These are phyloP conservation scores for Silene latifolia DNA, from an alignment of 148 eudicot species.

Conservation along the genomic window DNA sequence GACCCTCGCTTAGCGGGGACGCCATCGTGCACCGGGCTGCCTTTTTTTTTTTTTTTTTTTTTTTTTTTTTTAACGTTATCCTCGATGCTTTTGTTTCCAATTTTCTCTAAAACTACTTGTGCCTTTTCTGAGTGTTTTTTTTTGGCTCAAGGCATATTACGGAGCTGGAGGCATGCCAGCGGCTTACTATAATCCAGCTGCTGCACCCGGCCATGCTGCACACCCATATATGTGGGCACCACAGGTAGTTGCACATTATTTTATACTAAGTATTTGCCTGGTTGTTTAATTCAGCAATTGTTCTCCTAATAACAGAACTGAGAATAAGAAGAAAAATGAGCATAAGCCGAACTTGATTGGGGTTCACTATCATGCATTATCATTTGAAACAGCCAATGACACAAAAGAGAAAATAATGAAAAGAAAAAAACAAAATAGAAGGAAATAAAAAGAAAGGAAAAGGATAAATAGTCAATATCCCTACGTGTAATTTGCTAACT, in stretches of 20 bases:
- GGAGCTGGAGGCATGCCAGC: conserved; percentile 49
- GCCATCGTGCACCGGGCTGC: too few species aligned
- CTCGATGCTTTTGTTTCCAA: not conserved
- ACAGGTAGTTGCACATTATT: conserved; percentile 30
- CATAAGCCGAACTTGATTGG: too few species aligned
- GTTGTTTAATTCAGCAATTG: not conserved
- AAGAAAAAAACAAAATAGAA: not conserved
- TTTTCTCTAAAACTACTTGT: not conserved
- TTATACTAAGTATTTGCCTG: not conserved
- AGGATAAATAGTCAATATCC: too few species aligned
- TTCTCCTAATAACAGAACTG: not conserved
- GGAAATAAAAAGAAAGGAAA: too few species aligned
- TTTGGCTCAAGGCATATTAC: conserved; percentile 41
- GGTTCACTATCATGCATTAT: not conserved
- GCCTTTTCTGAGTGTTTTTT: not conserved
- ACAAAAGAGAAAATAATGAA: too few species aligned
- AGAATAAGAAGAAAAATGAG: too few species aligned
- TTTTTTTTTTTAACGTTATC: too few species aligned
- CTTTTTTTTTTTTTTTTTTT: too few species aligned
- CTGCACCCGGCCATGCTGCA: conserved; percentile 40
- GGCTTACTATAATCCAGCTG: conserved; percentile 42
- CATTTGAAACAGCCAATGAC: not conserved
- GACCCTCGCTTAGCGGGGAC: too few species aligned
- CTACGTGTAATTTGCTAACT: not conserved
- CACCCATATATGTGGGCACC: conserved; percentile 52